Percentiles rank a stretch among this genome's conserved stretches.
Evolutionary conservation across 495 filamentous ascomycete genomes (phyloP).

Genomic region (Astrothelium macrocarpum): DNA sequence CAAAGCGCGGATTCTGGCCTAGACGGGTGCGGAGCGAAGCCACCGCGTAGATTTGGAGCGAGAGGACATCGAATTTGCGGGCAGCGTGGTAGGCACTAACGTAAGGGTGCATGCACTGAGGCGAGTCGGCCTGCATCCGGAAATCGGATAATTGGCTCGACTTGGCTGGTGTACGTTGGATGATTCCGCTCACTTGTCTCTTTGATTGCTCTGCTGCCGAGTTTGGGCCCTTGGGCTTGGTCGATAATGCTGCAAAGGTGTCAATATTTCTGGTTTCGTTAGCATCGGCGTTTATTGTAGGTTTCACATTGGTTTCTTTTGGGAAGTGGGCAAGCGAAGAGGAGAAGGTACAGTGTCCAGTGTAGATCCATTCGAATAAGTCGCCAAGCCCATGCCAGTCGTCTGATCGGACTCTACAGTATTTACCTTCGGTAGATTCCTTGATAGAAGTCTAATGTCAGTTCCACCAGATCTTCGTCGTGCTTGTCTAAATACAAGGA

Average conservation of each 20-base stretch:
- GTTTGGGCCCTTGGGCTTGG: not conserved
- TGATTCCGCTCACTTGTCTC: too few species aligned
- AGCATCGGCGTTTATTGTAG: not conserved
- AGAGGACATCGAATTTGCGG: conserved; percentile 33
- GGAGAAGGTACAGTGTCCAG: not conserved
- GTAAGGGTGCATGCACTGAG: conserved; percentile 27
- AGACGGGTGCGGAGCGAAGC: not conserved
- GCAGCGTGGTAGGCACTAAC: conserved; percentile 43
- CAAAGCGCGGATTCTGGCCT: not conserved
- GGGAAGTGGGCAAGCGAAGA: not conserved
- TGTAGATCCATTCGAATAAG: not conserved
- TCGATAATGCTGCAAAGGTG: not conserved
- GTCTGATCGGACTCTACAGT: not conserved
- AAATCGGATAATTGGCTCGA: too few species aligned
- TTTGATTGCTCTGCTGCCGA: too few species aligned
- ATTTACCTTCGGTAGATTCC: not conserved
- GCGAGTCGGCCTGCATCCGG: not conserved
- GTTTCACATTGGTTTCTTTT: not conserved
- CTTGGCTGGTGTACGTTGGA: too few species aligned
- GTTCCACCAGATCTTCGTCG: too few species aligned
- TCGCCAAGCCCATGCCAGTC: not conserved
- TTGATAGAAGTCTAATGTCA: not conserved
- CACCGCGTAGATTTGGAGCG: not conserved
- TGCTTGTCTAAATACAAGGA: not conserved
- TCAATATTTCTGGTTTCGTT: not conserved